Conservation (phyloP, 345 rosid species). For the Brassica carinata region DNA sequence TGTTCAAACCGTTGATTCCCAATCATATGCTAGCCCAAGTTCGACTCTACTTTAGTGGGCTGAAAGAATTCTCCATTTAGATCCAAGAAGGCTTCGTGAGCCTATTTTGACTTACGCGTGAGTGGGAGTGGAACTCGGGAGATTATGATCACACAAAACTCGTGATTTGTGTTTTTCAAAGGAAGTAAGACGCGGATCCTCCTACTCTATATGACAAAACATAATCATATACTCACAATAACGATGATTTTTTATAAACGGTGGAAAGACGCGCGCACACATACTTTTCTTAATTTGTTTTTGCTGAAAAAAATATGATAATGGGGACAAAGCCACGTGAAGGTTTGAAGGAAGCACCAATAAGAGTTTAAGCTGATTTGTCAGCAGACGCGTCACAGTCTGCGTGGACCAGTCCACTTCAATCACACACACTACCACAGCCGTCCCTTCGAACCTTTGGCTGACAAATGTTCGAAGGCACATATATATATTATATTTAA, state of each 20-base stretch:
- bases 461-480: conserved; percentile 45
- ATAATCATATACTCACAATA: conserved; percentile 5
- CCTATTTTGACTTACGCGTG: background rate
- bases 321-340: conserved; percentile 40
- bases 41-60: background rate
- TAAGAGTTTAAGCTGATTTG: conserved; percentile 29
- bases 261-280: background rate
- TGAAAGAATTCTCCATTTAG: background rate
- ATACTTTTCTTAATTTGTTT: background rate
- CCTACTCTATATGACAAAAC: background rate
- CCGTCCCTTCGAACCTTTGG: conserved; percentile 46
- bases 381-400: conserved; percentile 36
- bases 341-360: conserved; percentile 25
- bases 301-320: conserved; percentile 1
- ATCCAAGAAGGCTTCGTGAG: conserved; percentile 7
- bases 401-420: conserved; percentile 38
- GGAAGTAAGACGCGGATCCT: conserved; percentile 10
- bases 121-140: background rate
- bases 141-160: background rate
- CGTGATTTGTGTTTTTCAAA: conserved; percentile 12
- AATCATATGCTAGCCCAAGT: background rate
- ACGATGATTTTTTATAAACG: background rate
- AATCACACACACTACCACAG: conserved; percentile 34
- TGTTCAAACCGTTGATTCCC: background rate
- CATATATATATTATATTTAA: conserved; percentile 18